Evolutionary conservation across 441 rosid species (phyloP).

Genomic region (Melastoma candidum): DNA sequence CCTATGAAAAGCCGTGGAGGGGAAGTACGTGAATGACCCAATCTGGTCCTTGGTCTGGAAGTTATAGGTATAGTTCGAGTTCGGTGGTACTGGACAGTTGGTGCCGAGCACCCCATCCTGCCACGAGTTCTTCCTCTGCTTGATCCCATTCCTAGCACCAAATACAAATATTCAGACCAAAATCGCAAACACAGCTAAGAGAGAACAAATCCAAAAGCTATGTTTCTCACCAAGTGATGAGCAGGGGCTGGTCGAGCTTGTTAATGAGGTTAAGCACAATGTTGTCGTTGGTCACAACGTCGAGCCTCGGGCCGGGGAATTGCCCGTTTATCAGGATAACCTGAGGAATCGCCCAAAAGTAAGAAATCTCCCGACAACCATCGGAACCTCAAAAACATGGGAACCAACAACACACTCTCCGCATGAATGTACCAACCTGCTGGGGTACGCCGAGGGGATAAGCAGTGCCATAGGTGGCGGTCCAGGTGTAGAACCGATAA

Average conservation of each 20-base stretch:
- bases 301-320: constrained; percentile 6
- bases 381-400: background rate
- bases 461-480: constrained; percentile 41
- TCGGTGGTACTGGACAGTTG: background rate
- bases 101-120: constrained; percentile 3
- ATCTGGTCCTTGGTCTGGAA: constrained; percentile 9
- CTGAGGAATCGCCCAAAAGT: constrained; percentile 12
- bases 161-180: background rate
- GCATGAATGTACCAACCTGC: constrained; percentile 25
- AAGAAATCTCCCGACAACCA: background rate
- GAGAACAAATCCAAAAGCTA: no score
- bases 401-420: background rate
- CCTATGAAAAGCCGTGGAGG: background rate
- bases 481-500: constrained; percentile 44
- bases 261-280: constrained; percentile 8
- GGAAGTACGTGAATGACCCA: constrained; percentile 8
- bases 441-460: constrained; percentile 48
- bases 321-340: constrained; percentile 4
- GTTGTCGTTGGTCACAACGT: constrained; percentile 8
- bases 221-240: constrained; percentile 5
- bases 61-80: constrained; percentile 4
- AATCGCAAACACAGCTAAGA: no score
- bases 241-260: constrained; percentile 7
- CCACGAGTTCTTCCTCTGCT: constrained; percentile 9
- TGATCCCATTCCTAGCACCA: background rate